These are phyloP conservation scores for Aphanomyces cochlioides DNA, from an alignment of 352 stramenopile genomes.

Conservation along the genomic window DNA sequence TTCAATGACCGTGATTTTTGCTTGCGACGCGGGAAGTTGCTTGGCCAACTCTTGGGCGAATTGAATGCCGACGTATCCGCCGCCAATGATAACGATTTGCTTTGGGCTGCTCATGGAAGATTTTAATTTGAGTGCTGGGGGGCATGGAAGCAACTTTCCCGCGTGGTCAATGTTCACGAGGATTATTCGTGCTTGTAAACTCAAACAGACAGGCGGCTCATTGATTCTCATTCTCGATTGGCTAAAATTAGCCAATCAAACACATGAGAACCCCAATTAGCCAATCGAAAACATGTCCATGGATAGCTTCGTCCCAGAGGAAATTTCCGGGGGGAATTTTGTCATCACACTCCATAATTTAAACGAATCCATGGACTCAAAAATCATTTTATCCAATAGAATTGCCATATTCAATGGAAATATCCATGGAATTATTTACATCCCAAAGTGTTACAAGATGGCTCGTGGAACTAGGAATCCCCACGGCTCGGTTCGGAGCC, in stretches of 20 bases:
- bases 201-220: too few species aligned
- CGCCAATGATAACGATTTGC: constrained; percentile 12
- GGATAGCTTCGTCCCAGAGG: constrained; percentile 1
- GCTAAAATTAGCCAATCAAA: constrained; percentile 9
- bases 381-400: background rate
- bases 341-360: background rate
- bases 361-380: background rate
- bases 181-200: too few species aligned
- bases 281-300: background rate
- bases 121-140: background rate
- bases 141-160: too few species aligned
- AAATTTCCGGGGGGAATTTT: background rate
- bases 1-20: constrained; percentile 41
- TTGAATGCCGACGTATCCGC: constrained; percentile 38
- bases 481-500: too few species aligned
- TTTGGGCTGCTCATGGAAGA: constrained; percentile 10
- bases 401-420: background rate
- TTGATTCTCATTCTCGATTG: too few species aligned
- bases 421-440: constrained; percentile 1
- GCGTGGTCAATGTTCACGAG: too few species aligned
- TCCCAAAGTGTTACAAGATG: background rate
- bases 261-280: background rate
- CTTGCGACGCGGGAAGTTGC: constrained; percentile 33
- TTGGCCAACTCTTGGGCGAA: constrained; percentile 38
- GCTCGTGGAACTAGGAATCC: too few species aligned